These are phyloP conservation scores for Thraustochytrium sp. DNA, from an alignment of 352 stramenopile species.

Conservation along the genomic window DNA sequence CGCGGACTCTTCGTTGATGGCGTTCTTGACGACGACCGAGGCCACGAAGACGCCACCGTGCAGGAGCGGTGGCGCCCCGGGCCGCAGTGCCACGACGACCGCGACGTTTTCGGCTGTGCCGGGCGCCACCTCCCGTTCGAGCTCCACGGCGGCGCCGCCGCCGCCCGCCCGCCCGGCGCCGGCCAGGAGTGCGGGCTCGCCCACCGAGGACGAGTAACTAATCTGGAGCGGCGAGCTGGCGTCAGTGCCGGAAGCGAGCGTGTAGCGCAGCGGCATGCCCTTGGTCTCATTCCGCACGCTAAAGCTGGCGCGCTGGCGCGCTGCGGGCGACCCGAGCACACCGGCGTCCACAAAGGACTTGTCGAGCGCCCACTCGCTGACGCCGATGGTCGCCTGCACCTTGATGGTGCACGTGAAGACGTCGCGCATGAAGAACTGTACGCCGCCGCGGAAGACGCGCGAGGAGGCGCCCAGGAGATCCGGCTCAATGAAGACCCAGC, in stretches of 20 bases:
- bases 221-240: background rate
- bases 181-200: too few relatives aligned
- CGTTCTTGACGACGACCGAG: background rate
- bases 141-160: too few relatives aligned
- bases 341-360: background rate
- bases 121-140: too few relatives aligned
- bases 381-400: background rate
- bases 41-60: background rate
- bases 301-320: background rate
- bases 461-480: background rate
- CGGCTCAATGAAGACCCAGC: conserved; percentile 29
- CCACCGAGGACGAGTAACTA: background rate
- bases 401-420: conserved; percentile 35
- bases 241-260: background rate
- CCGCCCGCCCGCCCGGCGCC: too few relatives aligned
- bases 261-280: background rate
- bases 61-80: background rate
- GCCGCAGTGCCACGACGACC: background rate
- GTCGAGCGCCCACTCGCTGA: conserved; percentile 14
- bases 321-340: background rate
- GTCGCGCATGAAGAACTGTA: conserved; percentile 23
- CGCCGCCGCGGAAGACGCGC: background rate
- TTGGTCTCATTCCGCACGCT: background rate
- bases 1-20: background rate
- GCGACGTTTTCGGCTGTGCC: background rate